Conservation (phyloP, 495 filamentous ascomycete genomes). For the Tuber umbilicatum region DNA sequence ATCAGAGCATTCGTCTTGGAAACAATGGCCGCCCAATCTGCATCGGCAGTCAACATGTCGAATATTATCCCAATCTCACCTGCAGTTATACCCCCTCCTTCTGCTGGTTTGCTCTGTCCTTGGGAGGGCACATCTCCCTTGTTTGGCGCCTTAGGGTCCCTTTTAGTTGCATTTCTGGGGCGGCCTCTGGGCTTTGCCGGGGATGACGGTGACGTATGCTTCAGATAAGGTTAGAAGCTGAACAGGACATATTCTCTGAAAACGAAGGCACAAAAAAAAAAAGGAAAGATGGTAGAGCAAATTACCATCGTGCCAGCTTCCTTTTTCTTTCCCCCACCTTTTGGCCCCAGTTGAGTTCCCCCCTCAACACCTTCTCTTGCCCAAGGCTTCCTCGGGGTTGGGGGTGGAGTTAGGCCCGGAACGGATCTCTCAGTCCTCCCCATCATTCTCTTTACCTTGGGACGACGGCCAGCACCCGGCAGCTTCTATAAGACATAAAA, state of each 20-base stretch:
- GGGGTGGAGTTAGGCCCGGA: neutral
- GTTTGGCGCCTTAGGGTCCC: neutral
- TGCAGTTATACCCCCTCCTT: conserved; percentile 3
- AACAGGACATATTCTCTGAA: neutral
- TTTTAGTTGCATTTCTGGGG: neutral
- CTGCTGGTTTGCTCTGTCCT: neutral
- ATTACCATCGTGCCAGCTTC: neutral
- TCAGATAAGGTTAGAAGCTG: neutral
- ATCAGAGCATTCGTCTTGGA: neutral
- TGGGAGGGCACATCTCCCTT: neutral
- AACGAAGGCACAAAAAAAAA: neutral
- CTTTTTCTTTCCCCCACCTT: neutral
- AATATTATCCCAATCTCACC: neutral
- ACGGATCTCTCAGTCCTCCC: neutral
- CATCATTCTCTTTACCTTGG: neutral
- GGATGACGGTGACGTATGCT: neutral
- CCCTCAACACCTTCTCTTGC: neutral
- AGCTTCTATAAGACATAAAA: neutral
- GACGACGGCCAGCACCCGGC: neutral
- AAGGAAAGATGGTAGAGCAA: neutral
- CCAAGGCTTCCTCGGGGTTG: neutral
- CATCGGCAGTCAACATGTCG: neutral
- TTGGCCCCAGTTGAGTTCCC: neutral
- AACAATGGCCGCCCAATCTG: neutral
- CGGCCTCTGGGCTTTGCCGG: neutral